These are phyloP conservation scores for Lodderomyces theae DNA, from an alignment of 1,139 yeast genomes.

Conservation along the genomic window DNA sequence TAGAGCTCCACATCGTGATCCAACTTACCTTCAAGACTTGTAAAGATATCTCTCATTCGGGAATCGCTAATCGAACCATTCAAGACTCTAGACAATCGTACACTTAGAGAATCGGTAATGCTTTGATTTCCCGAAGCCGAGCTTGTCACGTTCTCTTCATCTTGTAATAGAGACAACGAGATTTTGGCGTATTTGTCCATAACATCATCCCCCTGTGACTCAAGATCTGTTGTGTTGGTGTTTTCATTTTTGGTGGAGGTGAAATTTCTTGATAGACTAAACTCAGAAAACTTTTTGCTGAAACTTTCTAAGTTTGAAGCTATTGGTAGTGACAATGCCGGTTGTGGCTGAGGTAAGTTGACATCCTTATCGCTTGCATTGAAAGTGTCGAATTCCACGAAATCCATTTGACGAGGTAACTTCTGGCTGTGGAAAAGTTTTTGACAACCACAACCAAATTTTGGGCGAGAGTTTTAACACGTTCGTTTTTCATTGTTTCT, in stretches of 20 bases:
- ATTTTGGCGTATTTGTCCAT: slow-evolving; percentile 42
- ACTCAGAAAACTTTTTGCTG: slow-evolving; percentile 34
- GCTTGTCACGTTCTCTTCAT: slow-evolving; percentile 12
- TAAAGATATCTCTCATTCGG: slow-evolving; percentile 47
- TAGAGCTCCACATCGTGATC: neutral
- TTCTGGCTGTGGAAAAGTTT: too few species aligned
- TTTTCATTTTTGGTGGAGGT: slow-evolving; percentile 16
- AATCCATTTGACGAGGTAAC: slow-evolving; percentile 33
- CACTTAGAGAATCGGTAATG: slow-evolving; percentile 29
- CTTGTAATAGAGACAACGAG: slow-evolving; percentile 24
- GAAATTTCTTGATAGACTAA: slow-evolving; percentile 32
- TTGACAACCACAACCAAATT: neutral
- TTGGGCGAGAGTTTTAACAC: neutral
- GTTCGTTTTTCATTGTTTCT: neutral
- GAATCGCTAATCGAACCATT: slow-evolving; percentile 49
- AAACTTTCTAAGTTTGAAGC: slow-evolving; percentile 40
- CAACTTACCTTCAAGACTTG: slow-evolving; percentile 38
- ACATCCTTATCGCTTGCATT: slow-evolving; percentile 18
- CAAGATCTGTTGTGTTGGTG: slow-evolving; percentile 4
- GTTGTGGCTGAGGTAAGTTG: slow-evolving; percentile 43
- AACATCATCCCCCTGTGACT: slow-evolving; percentile 17
- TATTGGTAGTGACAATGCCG: slow-evolving; percentile 44
- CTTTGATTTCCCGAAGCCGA: neutral
- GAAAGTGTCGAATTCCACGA: slow-evolving; percentile 41
- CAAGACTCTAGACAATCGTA: slow-evolving; percentile 50